These are phyloP conservation scores for Sophora flavescens DNA, from an alignment of 306 rosid genomes.

Conservation along the genomic window DNA sequence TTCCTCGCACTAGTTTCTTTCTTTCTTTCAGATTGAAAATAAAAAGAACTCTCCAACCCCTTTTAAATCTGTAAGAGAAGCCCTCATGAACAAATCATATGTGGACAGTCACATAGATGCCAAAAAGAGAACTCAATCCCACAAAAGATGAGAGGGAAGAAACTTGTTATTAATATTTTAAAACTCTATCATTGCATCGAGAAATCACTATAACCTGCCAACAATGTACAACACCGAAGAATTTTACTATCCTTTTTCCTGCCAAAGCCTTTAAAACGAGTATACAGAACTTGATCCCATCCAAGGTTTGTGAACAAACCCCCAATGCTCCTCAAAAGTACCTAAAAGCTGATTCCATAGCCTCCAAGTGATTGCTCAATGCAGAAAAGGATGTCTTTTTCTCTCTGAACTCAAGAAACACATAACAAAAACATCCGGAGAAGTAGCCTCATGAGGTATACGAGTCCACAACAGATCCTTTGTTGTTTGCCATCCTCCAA, in stretches of 20 bases:
- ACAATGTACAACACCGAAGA: not conserved
- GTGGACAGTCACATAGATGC: not conserved
- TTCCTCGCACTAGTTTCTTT: too few relatives aligned
- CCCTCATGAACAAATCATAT: too few relatives aligned
- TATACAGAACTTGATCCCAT: not conserved
- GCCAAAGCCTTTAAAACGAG: not conserved
- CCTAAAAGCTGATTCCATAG: not conserved
- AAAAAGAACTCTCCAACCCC: too few relatives aligned
- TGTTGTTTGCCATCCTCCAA: not conserved
- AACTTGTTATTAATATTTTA: not conserved
- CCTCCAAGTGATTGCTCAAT: not conserved
- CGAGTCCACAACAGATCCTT: not conserved
- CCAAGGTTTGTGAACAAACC: not conserved
- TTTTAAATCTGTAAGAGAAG: too few relatives aligned
- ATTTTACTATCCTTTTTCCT: not conserved
- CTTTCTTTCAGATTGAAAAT: too few relatives aligned
- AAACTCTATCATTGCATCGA: not conserved
- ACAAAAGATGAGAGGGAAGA: not conserved
- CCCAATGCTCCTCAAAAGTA: not conserved
- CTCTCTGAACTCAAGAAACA: conserved; percentile 10
- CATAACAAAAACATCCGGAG: not conserved
- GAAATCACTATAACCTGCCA: not conserved
- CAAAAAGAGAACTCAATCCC: not conserved
- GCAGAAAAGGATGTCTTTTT: not conserved
- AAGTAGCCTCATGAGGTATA: not conserved